phyloP scores from a whole-genome alignment of 192 early-diverging fungal species.

The Podila horticola region DNA sequence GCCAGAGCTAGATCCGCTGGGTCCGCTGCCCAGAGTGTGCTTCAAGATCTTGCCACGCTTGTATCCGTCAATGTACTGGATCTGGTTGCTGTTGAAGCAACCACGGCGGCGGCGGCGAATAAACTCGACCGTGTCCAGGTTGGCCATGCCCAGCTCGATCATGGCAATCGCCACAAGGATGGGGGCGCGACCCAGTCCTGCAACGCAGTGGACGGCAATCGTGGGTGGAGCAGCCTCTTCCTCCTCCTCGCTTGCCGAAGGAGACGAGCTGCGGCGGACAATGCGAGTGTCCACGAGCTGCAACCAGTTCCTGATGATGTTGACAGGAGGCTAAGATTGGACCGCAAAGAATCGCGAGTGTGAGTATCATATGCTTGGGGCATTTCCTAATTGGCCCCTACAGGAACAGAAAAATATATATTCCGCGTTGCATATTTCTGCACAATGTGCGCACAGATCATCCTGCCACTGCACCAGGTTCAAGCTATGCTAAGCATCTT shows the following conservation, averaged over 20 bases:
- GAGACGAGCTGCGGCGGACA: slow-evolving; percentile 27
- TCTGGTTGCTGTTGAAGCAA: slow-evolving; percentile 84
- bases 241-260: slow-evolving; percentile 43
- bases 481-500: no score
- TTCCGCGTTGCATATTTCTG: no score
- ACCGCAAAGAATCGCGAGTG: neutral
- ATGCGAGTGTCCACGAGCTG: slow-evolving; percentile 70
- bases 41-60: slow-evolving; percentile 53
- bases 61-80: slow-evolving; percentile 69
- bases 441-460: no score
- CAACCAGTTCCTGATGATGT: slow-evolving; percentile 80
- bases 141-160: slow-evolving; percentile 82
- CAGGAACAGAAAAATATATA: neutral
- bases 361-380: no score
- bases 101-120: slow-evolving; percentile 81
- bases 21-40: slow-evolving; percentile 31
- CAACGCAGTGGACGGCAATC: slow-evolving; percentile 83
- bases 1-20: slow-evolving; percentile 14
- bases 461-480: no score
- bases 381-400: no score
- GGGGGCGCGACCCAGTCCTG: slow-evolving; percentile 87
- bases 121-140: slow-evolving; percentile 79
- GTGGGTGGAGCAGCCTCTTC: slow-evolving; percentile 44
- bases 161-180: slow-evolving; percentile 87
- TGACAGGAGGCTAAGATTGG: slow-evolving; percentile 63